These are phyloP conservation scores for Cryptococcus depauperatus DNA, from an alignment of 1,284 basidiomycete genomes.

Conservation along the genomic window DNA sequence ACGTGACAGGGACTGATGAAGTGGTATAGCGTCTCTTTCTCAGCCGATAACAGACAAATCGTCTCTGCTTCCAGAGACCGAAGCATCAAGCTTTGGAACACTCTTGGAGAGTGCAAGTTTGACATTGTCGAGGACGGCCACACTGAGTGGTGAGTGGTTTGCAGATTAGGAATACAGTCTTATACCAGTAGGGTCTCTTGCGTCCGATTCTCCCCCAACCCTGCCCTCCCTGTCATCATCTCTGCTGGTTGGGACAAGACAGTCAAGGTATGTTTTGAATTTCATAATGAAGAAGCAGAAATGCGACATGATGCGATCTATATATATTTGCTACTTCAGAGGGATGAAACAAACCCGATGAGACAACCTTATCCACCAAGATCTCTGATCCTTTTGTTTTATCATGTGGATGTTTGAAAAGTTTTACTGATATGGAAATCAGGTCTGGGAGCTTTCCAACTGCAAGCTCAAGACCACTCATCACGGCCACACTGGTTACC, in stretches of 20 bases:
- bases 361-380: slow-evolving; percentile 67
- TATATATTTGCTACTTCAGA: slow-evolving; percentile 80
- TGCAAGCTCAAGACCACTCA: slow-evolving; percentile 99
- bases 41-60: slow-evolving; percentile 96
- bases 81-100: slow-evolving; percentile 99
- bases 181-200: slow-evolving; percentile 76
- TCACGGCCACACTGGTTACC: slow-evolving; percentile 98
- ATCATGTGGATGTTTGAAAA: no score
- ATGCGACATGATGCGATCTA: slow-evolving; percentile 50
- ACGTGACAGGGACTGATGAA: background rate
- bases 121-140: slow-evolving; percentile 99
- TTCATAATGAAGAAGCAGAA: background rate
- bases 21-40: slow-evolving; percentile 68
- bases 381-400: slow-evolving; percentile 53
- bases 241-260: slow-evolving; percentile 99
- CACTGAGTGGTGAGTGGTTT: slow-evolving; percentile 69
- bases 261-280: slow-evolving; percentile 73
- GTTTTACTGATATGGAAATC: no score
- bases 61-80: slow-evolving; percentile 95
- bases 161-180: background rate
- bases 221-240: slow-evolving; percentile 95
- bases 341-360: slow-evolving; percentile 55
- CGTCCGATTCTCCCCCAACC: slow-evolving; percentile 98
- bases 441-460: slow-evolving; percentile 99
- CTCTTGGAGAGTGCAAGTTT: slow-evolving; percentile 99